Conservation (phyloP, 495 filamentous ascomycete genomes). For the Tuber brumale region DNA sequence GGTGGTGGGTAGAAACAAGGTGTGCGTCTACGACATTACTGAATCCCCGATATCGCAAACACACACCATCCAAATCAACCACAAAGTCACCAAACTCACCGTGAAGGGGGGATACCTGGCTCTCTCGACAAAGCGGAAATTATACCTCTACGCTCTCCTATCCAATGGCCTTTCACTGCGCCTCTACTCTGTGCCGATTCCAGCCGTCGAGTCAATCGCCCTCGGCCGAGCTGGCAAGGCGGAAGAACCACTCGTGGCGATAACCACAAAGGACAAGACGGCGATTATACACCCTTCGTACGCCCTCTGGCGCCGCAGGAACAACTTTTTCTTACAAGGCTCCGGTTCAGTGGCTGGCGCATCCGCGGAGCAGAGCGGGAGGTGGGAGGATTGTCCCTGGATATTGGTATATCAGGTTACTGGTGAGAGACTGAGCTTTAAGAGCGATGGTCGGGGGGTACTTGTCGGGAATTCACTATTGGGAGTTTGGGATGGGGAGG, state of each 20-base stretch:
- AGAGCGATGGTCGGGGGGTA: neutral
- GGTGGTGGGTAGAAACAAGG: neutral
- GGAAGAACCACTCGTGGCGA: neutral
- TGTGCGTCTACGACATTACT: neutral
- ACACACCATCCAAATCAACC: neutral
- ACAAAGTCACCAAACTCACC: neutral
- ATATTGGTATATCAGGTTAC: neutral
- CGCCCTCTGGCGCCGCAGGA: conserved; percentile 35
- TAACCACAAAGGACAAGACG: neutral
- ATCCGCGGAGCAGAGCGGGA: neutral
- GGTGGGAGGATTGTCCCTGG: neutral
- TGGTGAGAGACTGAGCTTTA: neutral
- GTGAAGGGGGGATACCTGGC: neutral
- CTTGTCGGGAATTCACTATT: neutral
- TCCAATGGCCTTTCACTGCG: neutral
- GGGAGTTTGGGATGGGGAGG: conserved; percentile 1
- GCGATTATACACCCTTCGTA: conserved; percentile 32
- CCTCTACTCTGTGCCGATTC: neutral
- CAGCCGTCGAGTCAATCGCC: neutral
- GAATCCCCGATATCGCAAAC: neutral
- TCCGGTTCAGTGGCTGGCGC: neutral
- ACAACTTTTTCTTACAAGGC: conserved; percentile 26
- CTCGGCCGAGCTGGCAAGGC: neutral
- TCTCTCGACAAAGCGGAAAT: neutral
- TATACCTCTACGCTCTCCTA: neutral